Evolutionary conservation across 208 protist species (phyloP), one percentile per base, ranked within the genome.

Genomic region (Leishmania amazonensis): DNA sequence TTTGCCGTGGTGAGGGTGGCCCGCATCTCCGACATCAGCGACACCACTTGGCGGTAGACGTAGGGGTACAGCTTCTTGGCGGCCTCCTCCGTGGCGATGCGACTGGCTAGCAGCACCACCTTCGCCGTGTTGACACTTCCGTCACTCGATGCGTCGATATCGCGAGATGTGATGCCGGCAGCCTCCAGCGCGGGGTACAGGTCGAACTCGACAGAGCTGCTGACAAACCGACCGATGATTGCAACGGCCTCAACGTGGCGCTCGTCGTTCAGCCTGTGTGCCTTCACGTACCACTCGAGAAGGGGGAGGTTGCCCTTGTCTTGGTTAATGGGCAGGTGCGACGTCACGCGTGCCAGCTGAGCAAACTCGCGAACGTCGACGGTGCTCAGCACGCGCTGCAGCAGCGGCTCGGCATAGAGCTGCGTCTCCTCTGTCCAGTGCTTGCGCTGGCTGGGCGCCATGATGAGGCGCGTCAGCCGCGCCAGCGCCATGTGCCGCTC

Each of bases 391-490:
- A 97, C 88, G 70, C 85, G 87, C 78, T 90, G 85, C 74, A 98
- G 85, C 54, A 96, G 91, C 8, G 79, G 75, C 53, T 95, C 80
- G 7, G 91, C 90, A 80, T 89, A 84, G 62, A 87, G 83, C 89
- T 98, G 91, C 58, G 89, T 88, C 79, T 96, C 93, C 79, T 93
- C 92, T 38, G 89, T 95, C 92, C 93, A 96, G 74, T 96, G 88
- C 19, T 88, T 68, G 76, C 85, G 83, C 71, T 81, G 76, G 28
- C 87, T 75, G 9, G 81, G 81, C 2, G 80, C 21, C 49, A 90
- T 86, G 70, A 90, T 82, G 35, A 98, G 71, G 38, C 78, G 88
- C 7, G 80, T 75, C 47, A 98, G 90, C 21, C 84, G 83, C 5
- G 87, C 65, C 38, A 96, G 78, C 28, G 95, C 95, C 68, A 95